phyloP scores from a whole-genome alignment of 768 basidiomycete species.

The Amyloporia xantha region DNA sequence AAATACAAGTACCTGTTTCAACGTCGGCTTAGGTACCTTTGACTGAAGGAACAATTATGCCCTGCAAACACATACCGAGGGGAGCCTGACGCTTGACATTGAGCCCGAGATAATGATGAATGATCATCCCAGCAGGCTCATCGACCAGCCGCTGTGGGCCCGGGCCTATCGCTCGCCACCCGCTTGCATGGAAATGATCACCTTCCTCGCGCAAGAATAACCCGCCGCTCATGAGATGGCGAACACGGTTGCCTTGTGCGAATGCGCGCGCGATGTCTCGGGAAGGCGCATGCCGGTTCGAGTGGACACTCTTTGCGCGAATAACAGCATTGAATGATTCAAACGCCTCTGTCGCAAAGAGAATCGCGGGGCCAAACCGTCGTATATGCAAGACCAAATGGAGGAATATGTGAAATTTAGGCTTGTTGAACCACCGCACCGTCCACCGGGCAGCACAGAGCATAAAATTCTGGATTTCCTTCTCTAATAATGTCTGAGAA shows the following conservation, averaged over 20 bases:
- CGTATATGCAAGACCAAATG: conserved; percentile 22
- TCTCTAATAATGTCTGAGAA: conserved; percentile 9
- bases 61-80: background rate
- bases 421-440: conserved; percentile 21
- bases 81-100: background rate
- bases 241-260: conserved; percentile 9
- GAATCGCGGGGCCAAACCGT: conserved; percentile 18
- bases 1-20: background rate
- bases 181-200: no score
- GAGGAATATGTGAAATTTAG: conserved; percentile 22
- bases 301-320: conserved; percentile 13
- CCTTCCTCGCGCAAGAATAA: no score
- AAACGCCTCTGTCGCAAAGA: conserved; percentile 20
- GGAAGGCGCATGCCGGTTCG: conserved; percentile 20
- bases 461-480: conserved; percentile 17
- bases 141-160: background rate
- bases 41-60: background rate
- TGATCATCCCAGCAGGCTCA: background rate
- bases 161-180: background rate
- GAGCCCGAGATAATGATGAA: background rate
- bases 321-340: conserved; percentile 24
- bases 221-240: conserved; percentile 20
- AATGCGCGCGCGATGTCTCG: conserved; percentile 18
- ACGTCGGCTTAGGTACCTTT: background rate
- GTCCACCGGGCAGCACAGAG: conserved; percentile 17